A percentile compares a stretch with the other conserved stretches of the same genome.
Conservation (phyloP, 176 grass and related monocot genomes). For the Musa acuminata region DNA sequence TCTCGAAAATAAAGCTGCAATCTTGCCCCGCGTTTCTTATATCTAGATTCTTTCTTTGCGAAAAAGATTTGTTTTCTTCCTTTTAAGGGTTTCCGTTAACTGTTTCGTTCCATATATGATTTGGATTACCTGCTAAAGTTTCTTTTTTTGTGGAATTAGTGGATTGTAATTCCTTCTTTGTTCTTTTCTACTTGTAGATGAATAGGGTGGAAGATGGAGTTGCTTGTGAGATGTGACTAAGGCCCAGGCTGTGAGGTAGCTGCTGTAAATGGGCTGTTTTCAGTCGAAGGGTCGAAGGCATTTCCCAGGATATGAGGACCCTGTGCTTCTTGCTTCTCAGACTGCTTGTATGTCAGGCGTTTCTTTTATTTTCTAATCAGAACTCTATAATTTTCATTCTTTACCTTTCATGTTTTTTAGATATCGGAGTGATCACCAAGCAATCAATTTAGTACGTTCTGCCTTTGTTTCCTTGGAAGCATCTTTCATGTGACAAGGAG, state of each 20-base stretch:
- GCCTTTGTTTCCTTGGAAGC: too few relatives aligned
- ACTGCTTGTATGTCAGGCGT: conserved; percentile 15
- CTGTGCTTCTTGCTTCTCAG: conserved; percentile 21
- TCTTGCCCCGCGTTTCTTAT: neutral
- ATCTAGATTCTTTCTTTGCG: too few relatives aligned
- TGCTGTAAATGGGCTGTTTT: conserved; percentile 21
- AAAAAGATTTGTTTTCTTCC: neutral
- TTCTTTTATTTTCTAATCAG: too few relatives aligned
- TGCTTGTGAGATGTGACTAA: conserved; percentile 3
- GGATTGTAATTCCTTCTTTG: neutral
- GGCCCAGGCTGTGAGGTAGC: neutral
- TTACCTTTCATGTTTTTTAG: too few relatives aligned
- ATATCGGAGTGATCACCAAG: too few relatives aligned
- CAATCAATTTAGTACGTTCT: too few relatives aligned
- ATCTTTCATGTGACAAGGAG: too few relatives aligned
- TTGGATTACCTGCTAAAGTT: neutral
- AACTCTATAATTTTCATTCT: too few relatives aligned
- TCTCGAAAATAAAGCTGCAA: neutral
- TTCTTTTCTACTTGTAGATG: neutral
- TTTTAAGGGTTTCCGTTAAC: neutral
- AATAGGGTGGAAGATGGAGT: neutral
- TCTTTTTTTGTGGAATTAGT: too few relatives aligned
- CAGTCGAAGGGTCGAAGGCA: conserved; percentile 14
- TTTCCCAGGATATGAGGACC: conserved; percentile 27
- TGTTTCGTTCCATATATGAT: neutral